Percentiles rank a stretch among this genome's conserved stretches.
Evolutionary conservation across 129 eudicot genomes (phyloP).

Genomic region (Chrysanthemum seticuspe): DNA sequence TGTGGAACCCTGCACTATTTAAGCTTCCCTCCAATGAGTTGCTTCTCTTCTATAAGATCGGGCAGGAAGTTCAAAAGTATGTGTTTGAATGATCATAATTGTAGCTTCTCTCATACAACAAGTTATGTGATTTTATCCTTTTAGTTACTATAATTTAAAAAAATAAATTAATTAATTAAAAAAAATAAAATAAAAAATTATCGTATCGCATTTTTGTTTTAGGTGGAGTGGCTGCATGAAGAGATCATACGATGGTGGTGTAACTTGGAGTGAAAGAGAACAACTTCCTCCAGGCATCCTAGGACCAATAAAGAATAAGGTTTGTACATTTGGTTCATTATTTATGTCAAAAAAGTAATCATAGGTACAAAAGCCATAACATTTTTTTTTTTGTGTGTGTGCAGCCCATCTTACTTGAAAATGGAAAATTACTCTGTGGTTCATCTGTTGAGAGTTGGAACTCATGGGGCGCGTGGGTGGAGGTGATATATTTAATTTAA

Average conservation of each 20-base stretch:
- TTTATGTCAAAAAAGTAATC: conserved; percentile 2
- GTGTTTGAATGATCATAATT: not conserved
- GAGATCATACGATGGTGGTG: conserved; percentile 79
- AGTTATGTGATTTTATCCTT: not conserved
- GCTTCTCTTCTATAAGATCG: conserved; percentile 85
- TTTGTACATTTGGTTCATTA: conserved; percentile 5
- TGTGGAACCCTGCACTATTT: conserved; percentile 96
- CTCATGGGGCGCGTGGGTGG: conserved; percentile 99
- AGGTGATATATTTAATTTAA: conserved; percentile 45
- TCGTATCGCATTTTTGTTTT: conserved; percentile 11
- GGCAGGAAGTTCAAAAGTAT: conserved; percentile 85
- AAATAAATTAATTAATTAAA: not conserved
- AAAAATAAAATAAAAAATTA: not conserved
- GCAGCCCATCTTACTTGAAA: conserved; percentile 81
- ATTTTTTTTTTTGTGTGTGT: not conserved
- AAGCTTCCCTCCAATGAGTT: conserved; percentile 81
- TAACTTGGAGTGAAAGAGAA: conserved; percentile 81
- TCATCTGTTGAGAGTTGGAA: conserved; percentile 99
- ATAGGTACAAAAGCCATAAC: not conserved
- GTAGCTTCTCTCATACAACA: too few relatives aligned
- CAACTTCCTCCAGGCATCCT: conserved; percentile 96
- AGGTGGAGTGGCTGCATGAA: conserved; percentile 99
- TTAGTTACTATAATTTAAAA: too few relatives aligned
- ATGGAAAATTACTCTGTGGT: conserved; percentile 87
- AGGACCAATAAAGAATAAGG: conserved; percentile 97